Base-by-base conservation (phyloP, 2,329 filamentous ascomycete species). In the Cadophora sp. region DNA sequence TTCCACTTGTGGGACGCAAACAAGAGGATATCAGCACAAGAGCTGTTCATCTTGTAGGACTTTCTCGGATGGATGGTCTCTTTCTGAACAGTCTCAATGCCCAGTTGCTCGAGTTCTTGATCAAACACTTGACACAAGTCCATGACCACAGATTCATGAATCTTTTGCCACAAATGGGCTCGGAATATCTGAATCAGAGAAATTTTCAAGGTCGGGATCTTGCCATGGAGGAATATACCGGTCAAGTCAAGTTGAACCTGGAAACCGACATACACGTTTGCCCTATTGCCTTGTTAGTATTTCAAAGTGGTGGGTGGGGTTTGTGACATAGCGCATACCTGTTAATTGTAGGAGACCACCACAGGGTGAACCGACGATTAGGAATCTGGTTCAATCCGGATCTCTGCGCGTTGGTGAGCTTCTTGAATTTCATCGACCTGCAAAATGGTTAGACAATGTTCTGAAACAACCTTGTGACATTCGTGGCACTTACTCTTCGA, bases 31-130 rank as follows among this genome's bases (percentile, higher is more conserved):
- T 99, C 96, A 4, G 97, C 96, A 77, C 96, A 98, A 67, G 95
- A 98, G 76, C 94, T 97, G 85, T 99, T 99, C 96, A 99, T 99
- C 88, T 99, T 99, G 88, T 99, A 99, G 4, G 94, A 97, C 50
- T 99, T 99, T 88, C 96, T 89, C 63, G 96, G 96, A 84, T 99
- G 96, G 68, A 99, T 99, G 0, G 96, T 98, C 83, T 99, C 96
- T 81, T 99, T 99, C 79, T 99, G 96, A 4, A 98, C 96, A 1
- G 94, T 97, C 81, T 99, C 96, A 68, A 99, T 97, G 43, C 94
- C 94, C 4, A 99, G 85, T 37, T 96, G 94, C 80, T 99, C 96
- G 53, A 99, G 83, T 79, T 99, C 96, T 77, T 59, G 56, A 65
- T 65, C 63, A 9, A 59, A 97, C 16, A 99, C 96, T 79, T 99